Percentiles rank a stretch among this genome's conserved stretches.
phyloP scores from a whole-genome alignment of 2,329 filamentous ascomycete genomes.

The Teratosphaeriaceae sp. region DNA sequence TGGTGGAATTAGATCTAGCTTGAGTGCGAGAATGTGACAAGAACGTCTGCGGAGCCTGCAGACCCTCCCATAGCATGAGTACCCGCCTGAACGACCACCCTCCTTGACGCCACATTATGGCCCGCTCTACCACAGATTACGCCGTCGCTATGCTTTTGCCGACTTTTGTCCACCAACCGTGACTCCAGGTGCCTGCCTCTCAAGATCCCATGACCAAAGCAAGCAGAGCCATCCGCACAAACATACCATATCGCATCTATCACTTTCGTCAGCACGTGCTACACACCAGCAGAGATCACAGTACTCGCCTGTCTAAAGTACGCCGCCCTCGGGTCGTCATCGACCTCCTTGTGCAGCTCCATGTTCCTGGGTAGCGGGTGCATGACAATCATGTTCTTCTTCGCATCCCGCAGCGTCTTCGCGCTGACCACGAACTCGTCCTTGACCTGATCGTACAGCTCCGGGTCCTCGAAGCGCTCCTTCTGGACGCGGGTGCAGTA shows the following conservation, averaged over 20 bases:
- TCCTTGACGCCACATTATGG: no score
- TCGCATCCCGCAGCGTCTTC: slow-evolving; percentile 80
- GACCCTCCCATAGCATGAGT: no score
- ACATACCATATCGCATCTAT: slow-evolving; percentile 97
- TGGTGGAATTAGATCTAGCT: background rate
- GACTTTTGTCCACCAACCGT: no score
- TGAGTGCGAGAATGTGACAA: no score
- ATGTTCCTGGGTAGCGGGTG: slow-evolving; percentile 91
- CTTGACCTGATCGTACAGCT: slow-evolving; percentile 82
- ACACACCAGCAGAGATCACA: no score
- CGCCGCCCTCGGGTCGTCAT: slow-evolving; percentile 92
- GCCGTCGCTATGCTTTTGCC: slow-evolving; percentile 3
- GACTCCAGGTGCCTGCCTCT: background rate
- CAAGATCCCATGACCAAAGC: slow-evolving; percentile 68
- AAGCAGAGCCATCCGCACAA: slow-evolving; percentile 95
- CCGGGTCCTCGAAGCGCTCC: slow-evolving; percentile 79
- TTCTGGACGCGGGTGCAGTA: slow-evolving; percentile 98
- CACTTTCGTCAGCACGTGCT: slow-evolving; percentile 35
- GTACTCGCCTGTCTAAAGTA: slow-evolving; percentile 96
- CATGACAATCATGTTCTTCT: slow-evolving; percentile 89
- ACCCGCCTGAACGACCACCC: no score
- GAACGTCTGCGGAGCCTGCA: no score
- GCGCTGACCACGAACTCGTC: slow-evolving; percentile 87
- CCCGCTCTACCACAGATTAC: no score
- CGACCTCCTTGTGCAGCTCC: slow-evolving; percentile 91